Conservation (phyloP, 495 filamentous ascomycete genomes). For the Clohesyomyces aquaticus region DNA sequence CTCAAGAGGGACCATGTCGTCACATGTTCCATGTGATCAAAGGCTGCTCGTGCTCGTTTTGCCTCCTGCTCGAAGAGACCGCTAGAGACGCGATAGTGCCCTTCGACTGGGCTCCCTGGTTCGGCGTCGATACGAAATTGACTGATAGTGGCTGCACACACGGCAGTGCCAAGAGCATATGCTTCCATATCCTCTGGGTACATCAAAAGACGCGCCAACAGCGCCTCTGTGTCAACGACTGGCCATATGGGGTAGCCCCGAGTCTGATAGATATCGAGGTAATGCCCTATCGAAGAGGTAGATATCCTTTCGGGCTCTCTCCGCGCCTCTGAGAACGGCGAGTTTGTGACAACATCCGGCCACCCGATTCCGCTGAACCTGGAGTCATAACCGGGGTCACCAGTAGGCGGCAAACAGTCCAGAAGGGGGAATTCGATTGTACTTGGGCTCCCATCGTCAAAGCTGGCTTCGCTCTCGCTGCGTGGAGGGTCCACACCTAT, state of each 20-base stretch:
- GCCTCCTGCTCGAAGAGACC: conserved; percentile 32
- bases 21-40: conserved; percentile 35
- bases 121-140: conserved; percentile 49
- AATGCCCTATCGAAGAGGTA: conserved; percentile 15
- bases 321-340: not conserved
- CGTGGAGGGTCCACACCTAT: not conserved
- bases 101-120: conserved; percentile 23
- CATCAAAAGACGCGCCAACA: conserved; percentile 46
- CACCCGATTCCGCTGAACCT: conserved; percentile 1
- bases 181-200: conserved; percentile 45
- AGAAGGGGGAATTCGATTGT: conserved; percentile 19
- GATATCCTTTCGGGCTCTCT: conserved; percentile 16
- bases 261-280: conserved; percentile 50
- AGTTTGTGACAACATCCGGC: conserved; percentile 8
- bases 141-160: conserved; percentile 53
- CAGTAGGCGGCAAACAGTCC: conserved; percentile 8
- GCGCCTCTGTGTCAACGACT: conserved; percentile 50
- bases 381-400: conserved; percentile 6
- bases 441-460: conserved; percentile 25
- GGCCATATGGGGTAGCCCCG: conserved; percentile 57
- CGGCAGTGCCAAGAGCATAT: conserved; percentile 50
- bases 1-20: conserved; percentile 45
- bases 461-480: conserved; percentile 27
- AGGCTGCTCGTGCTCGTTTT: conserved; percentile 12
- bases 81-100: conserved; percentile 29